phyloP scores from a whole-genome alignment of 805 yeast species.

The Lipomyces lipofer region DNA sequence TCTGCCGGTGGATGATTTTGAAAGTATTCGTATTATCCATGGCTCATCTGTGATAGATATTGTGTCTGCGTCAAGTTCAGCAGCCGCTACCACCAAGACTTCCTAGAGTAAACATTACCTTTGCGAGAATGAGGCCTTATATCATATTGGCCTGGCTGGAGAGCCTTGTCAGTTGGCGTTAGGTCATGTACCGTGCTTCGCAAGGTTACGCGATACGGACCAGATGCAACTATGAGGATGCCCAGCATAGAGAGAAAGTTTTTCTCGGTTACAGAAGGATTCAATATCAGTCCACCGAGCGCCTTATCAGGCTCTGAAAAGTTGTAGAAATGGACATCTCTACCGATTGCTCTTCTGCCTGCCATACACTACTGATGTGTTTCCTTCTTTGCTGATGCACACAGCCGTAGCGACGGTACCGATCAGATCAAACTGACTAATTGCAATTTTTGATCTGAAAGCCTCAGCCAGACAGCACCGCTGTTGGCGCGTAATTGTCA shows the following conservation, averaged over 20 bases:
- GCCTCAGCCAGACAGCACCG: too few species aligned
- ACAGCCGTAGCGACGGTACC: too few species aligned
- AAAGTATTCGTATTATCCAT: not conserved
- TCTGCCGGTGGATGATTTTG: not conserved
- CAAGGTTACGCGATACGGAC: not conserved
- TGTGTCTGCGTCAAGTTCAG: not conserved
- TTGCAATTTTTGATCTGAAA: too few species aligned
- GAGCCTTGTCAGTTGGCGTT: not conserved
- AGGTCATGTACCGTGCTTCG: not conserved
- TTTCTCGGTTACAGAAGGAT: not conserved
- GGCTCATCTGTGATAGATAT: not conserved
- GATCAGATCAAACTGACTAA: too few species aligned
- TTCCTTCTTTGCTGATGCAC: too few species aligned
- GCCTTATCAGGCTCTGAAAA: not conserved
- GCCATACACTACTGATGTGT: too few species aligned
- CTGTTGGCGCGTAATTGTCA: too few species aligned
- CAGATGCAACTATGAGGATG: not conserved
- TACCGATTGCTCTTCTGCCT: not conserved
- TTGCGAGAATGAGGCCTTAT: not conserved
- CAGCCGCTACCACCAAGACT: not conserved
- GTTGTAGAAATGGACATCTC: not conserved
- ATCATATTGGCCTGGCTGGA: not conserved
- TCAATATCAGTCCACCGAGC: not conserved
- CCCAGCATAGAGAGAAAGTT: not conserved
- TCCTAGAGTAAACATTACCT: not conserved